phyloP scores from a whole-genome alignment of 441 rosid genomes.

The Arabidopsis hybrid region DNA sequence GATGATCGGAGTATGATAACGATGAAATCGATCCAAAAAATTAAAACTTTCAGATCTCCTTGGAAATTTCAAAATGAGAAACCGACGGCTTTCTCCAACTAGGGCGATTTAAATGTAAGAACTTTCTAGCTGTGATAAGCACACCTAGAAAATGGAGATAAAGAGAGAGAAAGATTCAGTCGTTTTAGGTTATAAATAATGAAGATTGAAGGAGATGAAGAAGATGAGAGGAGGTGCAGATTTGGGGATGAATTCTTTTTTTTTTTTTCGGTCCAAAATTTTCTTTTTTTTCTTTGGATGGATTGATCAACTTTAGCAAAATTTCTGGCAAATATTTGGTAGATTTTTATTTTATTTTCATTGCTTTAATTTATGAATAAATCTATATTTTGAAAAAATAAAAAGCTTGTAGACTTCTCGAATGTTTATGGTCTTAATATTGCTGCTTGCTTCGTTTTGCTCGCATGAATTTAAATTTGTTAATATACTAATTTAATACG shows the following conservation, averaged over 20 bases:
- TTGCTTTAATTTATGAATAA: neutral
- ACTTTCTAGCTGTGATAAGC: slow-evolving; percentile 41
- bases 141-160: slow-evolving; percentile 16
- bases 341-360: slow-evolving; percentile 14
- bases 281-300: slow-evolving; percentile 15
- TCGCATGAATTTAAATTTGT: slow-evolving; percentile 9
- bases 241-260: slow-evolving; percentile 35
- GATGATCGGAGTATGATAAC: slow-evolving; percentile 36
- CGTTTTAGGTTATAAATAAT: slow-evolving; percentile 28
- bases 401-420: slow-evolving; percentile 12
- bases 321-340: slow-evolving; percentile 36
- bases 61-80: slow-evolving; percentile 29
- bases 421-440: slow-evolving; percentile 34
- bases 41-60: slow-evolving; percentile 44
- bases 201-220: slow-evolving; percentile 34
- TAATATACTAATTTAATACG: neutral
- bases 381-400: neutral
- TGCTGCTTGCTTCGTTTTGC: slow-evolving; percentile 28
- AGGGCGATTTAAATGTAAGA: slow-evolving; percentile 39
- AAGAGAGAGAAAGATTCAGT: slow-evolving; percentile 16
- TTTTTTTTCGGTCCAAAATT: neutral
- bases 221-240: slow-evolving; percentile 45
- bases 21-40: slow-evolving; percentile 34
- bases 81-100: slow-evolving; percentile 26
- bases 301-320: slow-evolving; percentile 34